Percentiles rank a stretch among this genome's conserved stretches.
Conservation (phyloP, 2,329 filamentous ascomycete species). For the Ophiostoma sp. region DNA sequence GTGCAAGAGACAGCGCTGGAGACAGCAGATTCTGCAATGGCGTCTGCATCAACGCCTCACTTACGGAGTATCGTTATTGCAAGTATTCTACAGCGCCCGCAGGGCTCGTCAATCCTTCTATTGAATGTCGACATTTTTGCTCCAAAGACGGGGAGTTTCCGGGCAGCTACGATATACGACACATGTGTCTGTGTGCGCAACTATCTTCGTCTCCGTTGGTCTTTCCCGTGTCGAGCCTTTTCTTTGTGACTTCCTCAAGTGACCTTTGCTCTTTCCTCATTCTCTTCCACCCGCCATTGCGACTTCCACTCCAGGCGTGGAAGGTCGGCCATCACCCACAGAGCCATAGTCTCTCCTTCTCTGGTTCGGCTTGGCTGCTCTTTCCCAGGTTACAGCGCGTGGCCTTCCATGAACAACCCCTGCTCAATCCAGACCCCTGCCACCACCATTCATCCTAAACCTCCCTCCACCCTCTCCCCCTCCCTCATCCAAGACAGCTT, state of each 20-base stretch:
- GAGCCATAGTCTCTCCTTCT: not conserved
- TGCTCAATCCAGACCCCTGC: conserved; percentile 13
- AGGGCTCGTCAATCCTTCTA: not conserved
- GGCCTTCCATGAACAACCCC: not conserved
- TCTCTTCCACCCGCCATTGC: not conserved
- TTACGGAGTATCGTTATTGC: not conserved
- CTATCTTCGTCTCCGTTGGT: not conserved
- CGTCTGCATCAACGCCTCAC: not conserved
- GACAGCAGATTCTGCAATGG: conserved; percentile 15
- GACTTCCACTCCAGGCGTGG: not conserved
- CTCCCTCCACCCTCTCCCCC: not conserved
- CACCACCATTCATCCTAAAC: not conserved
- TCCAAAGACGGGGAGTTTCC: not conserved
- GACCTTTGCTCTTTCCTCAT: not conserved
- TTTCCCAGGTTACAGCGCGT: conserved; percentile 10
- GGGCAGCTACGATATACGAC: not conserved
- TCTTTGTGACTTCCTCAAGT: not conserved
- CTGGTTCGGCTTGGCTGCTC: conserved; percentile 8
- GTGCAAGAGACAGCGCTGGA: not conserved
- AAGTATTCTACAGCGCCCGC: not conserved
- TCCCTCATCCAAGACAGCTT: not conserved
- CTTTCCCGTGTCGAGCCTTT: not conserved
- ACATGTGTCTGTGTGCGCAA: not conserved
- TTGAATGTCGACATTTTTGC: not conserved
- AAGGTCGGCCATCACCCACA: not conserved